Base-by-base conservation (phyloP, 75 land plant species). In the Selaginella tamariscina region DNA sequence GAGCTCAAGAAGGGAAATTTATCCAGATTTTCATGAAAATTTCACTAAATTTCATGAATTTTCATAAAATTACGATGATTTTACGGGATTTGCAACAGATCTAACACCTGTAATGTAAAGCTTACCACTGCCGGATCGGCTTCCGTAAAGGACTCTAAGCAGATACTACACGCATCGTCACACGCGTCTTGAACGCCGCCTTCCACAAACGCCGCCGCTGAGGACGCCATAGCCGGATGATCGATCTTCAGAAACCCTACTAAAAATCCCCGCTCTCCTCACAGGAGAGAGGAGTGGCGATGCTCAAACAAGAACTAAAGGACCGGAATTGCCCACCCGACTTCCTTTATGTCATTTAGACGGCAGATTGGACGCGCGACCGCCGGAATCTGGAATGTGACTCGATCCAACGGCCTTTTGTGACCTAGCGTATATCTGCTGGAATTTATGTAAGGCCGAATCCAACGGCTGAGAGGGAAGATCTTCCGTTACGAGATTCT, bases 201-300 rank as follows among this genome's bases (percentile, higher is more conserved):
- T 28, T 93, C 95, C 30, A 93, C 98, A 77, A 86, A 93, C 2
- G 95, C 98, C 9, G 87, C 98, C 32, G 95, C 98, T 1, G 91
- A 86, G 0, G 86, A 39, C 5, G 49, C 49, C 49, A 39, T 39
- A 5, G 11, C 49, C 49, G 11, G 11, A 15, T n/a, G n/a, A n/a
- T n/a, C n/a, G n/a, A n/a, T n/a, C 49, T 5, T 15, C 49, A 39
- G 11, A 39, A 39, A 39, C 49, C 49, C 49, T 39, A 39, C 11
- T 15, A 15, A 5, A 5, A 39, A 5, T 5, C 49, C 5, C 49
- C 49, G 11, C 49, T 39, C 11, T 39, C 49, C 49, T 5, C 49
- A 15, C 11, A 15, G 49, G 15, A 15, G 49, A 39, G 49, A 39
- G 49, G 15, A 39, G 49, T 39, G 11, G 5, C 49, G 49, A 39